Base-by-base conservation (phyloP, 768 basidiomycete species). In the Trametes elegans region DNA sequence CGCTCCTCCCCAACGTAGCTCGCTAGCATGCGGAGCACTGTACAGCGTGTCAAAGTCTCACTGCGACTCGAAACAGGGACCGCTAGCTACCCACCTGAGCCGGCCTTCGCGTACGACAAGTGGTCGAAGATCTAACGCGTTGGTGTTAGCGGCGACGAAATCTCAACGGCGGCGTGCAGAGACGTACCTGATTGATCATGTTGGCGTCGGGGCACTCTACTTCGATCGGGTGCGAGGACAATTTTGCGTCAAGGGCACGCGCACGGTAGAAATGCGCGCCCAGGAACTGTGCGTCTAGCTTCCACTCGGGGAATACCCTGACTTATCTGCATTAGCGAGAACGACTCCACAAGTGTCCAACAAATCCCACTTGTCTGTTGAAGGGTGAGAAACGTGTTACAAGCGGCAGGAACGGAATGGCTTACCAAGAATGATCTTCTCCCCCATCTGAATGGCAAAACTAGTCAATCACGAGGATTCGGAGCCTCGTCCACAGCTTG, bases 11-110 rank as follows among this genome's bases (percentile, higher is more conserved):
- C 93, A 18, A 95, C 91, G 59, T 88, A 87, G 66, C 83, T 83
- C 19, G 86, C 84, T 51, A 98, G 76, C 95, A 98, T 98, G 64
- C 93, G 88, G 42, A 98, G 81, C n/a, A 97, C 95, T 80, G 23
- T 11, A n/a, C 2, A 1, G 7, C 5, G 27, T 24, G n/a, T n/a
- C n/a, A n/a, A n/a, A n/a, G n/a, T n/a, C n/a, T n/a, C n/a, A n/a
- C n/a, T n/a, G n/a, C n/a, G n/a, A n/a, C n/a, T n/a, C n/a, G n/a
- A n/a, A n/a, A n/a, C n/a, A n/a, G n/a, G n/a, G n/a, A n/a, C n/a
- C n/a, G 14, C 19, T 10, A n/a, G 0, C 5, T 13, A 45, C 44
- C 7, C 59, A 88, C 87, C 83, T 24, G 88, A 90, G 18, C 82
- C 88, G 43, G 88, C 88, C 70, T 91, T 96, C 29, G 88, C 84